Conservation (phyloP, 2,329 filamentous ascomycete genomes). For the Colletotrichum plurivorum region DNA sequence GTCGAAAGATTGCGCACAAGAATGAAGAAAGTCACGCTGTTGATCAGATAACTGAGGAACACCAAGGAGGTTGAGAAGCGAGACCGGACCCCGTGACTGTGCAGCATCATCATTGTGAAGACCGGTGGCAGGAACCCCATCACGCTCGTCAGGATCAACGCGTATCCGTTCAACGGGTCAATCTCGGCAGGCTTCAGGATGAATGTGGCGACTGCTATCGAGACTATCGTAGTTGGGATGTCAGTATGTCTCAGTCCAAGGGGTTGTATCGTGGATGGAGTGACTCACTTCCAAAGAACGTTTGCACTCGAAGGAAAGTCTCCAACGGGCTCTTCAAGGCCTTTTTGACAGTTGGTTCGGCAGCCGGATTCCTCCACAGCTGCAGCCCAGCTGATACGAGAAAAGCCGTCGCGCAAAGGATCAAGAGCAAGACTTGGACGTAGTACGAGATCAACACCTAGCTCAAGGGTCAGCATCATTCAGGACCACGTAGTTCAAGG, state of each 20-base stretch:
- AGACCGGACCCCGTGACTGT: constrained; percentile 7
- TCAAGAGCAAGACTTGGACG: neutral
- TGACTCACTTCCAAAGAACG: constrained; percentile 7
- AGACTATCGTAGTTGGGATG: neutral
- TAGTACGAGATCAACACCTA: neutral
- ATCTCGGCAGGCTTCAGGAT: constrained; percentile 10
- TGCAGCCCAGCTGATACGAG: neutral
- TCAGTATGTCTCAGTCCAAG: neutral
- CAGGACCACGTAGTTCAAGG: neutral
- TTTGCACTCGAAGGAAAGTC: constrained; percentile 1
- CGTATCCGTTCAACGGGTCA: constrained; percentile 7
- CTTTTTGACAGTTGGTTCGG: neutral
- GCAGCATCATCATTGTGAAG: constrained; percentile 2
- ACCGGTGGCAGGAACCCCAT: constrained; percentile 1
- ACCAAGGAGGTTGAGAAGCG: constrained; percentile 6
- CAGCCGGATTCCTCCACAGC: neutral
- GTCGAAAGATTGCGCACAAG: constrained; percentile 2
- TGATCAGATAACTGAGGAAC: neutral
- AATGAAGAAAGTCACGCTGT: neutral
- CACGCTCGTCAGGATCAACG: neutral
- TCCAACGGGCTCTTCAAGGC: neutral
- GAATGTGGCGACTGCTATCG: neutral
- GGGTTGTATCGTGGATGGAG: neutral
- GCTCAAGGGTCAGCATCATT: neutral
- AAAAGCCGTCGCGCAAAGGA: neutral